These are phyloP conservation scores for Margaritispora aquatica DNA, from an alignment of 495 filamentous ascomycete species.

Conservation along the genomic window DNA sequence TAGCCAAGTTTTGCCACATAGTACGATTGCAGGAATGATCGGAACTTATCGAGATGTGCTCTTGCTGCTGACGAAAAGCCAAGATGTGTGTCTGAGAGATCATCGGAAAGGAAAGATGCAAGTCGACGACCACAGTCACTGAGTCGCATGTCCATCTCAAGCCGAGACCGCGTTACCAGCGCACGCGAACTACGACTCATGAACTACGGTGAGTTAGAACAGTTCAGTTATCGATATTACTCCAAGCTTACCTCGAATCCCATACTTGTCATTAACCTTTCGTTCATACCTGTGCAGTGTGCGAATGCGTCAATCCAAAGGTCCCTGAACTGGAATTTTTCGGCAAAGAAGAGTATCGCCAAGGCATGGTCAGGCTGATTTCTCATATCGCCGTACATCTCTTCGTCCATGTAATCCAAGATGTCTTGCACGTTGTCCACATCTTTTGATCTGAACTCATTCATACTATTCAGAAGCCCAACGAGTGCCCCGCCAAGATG, in stretches of 20 bases:
- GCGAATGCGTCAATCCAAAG: slow-evolving; percentile 59
- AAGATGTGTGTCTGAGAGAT: slow-evolving; percentile 48
- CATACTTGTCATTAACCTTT: slow-evolving; percentile 37
- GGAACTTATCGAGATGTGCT: slow-evolving; percentile 56
- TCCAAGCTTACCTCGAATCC: slow-evolving; percentile 47
- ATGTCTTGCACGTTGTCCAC: slow-evolving; percentile 42
- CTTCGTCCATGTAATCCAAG: slow-evolving; percentile 47
- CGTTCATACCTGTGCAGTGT: slow-evolving; percentile 63
- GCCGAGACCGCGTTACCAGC: slow-evolving; percentile 50
- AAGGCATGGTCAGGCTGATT: slow-evolving; percentile 53
- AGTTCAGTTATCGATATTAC: no score
- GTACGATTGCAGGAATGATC: slow-evolving; percentile 52
- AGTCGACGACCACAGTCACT: slow-evolving; percentile 41
- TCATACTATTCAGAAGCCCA: slow-evolving; percentile 51
- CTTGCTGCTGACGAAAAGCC: slow-evolving; percentile 44
- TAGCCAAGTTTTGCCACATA: slow-evolving; percentile 56
- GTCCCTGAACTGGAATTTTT: slow-evolving; percentile 45
- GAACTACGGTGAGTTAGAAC: slow-evolving; percentile 30
- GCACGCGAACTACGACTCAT: slow-evolving; percentile 48
- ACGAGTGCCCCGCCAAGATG: slow-evolving; percentile 50
- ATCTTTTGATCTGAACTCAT: slow-evolving; percentile 40
- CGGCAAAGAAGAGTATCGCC: slow-evolving; percentile 54
- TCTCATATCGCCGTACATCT: slow-evolving; percentile 57
- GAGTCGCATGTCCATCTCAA: slow-evolving; percentile 57
- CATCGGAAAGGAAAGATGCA: slow-evolving; percentile 52